These are phyloP conservation scores for Helianthus annuus DNA, from an alignment of 129 eudicot species.

Conservation along the genomic window DNA sequence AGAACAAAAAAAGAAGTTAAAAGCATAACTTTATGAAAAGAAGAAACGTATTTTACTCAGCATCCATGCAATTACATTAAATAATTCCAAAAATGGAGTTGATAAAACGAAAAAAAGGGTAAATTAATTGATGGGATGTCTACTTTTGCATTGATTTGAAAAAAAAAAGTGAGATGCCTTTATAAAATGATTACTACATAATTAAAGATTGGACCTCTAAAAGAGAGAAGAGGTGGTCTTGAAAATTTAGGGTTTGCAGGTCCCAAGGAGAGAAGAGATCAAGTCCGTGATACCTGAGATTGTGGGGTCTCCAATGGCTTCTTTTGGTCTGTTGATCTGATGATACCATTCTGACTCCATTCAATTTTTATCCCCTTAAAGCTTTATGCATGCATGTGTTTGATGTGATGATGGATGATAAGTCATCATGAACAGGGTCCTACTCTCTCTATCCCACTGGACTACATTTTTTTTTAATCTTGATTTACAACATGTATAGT, in stretches of 20 bases:
- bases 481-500: too few relatives aligned
- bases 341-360: constrained; percentile 30
- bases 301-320: constrained; percentile 38
- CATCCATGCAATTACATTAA: constrained; percentile 15
- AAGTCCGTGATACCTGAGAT: constrained; percentile 44
- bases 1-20: not conserved
- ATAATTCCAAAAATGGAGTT: not conserved
- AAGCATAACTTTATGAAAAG: constrained; percentile 10
- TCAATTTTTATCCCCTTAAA: constrained; percentile 30
- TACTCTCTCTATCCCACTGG: constrained; percentile 23
- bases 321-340: constrained; percentile 43
- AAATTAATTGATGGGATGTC: constrained; percentile 43
- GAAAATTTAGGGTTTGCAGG: constrained; percentile 31
- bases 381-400: constrained; percentile 36
- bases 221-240: constrained; percentile 9
- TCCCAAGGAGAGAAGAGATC: constrained; percentile 35
- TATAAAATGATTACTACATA: constrained; percentile 70
- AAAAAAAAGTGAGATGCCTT: constrained; percentile 45
- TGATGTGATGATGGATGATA: constrained; percentile 34
- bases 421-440: constrained; percentile 32
- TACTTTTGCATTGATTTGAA: constrained; percentile 20
- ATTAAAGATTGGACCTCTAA: constrained; percentile 48
- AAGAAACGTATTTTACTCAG: not conserved
- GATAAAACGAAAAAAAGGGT: constrained; percentile 1
- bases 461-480: not conserved